Base-by-base conservation (phyloP, 306 rosid species). In the Parietaria judaica region DNA sequence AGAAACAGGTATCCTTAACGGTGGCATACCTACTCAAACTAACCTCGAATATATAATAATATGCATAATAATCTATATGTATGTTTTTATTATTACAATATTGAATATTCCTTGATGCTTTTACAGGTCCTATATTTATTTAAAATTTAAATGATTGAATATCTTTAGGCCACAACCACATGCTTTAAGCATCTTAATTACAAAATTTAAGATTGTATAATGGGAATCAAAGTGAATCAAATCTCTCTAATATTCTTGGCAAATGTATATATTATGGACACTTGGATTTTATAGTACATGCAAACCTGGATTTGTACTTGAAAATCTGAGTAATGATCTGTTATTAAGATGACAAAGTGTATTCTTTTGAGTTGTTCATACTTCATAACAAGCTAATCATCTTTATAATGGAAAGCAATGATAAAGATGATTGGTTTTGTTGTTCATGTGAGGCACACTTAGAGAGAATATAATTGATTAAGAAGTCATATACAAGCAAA, bases 1-100 rank as follows among this genome's bases (percentile, higher is more conserved):
- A 23, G n/a, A 56, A 58, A 60, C 83, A 68, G 76, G 86, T 73
- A 82, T 78, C 92, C 92, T 72, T 85, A 82, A 77, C 59, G 77
- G 82, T 73, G 71, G 61, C 88, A 82, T 64, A 66, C 74, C 79
- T 73, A 67, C 79, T 57, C 38, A 68, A 68, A 68, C 56, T 14
- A 59, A 71, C 41, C 52, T 62, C 31, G 43, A 13, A 66, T 51
- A 71, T 8, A 49, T 49, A 49, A 7, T 7, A 7, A 49, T 5
- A 11, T 10, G 13, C 14, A 49, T 49, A 4, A 49, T 10, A 49
- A 10, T 49, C 1, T 49, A 41, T 41, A 41, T 49, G 4, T 49
- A 49, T 49, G 13, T 49, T 49, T 10, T 7, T 71, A 58, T 67
- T 23, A 23, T 23, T 23, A 17, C 7, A 13, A 16, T 41, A 23